Evolutionary conservation across 1,284 basidiomycete genomes (phyloP), one percentile per base, ranked within the genome.

Genomic region (Taiwanofungus camphoratus): DNA sequence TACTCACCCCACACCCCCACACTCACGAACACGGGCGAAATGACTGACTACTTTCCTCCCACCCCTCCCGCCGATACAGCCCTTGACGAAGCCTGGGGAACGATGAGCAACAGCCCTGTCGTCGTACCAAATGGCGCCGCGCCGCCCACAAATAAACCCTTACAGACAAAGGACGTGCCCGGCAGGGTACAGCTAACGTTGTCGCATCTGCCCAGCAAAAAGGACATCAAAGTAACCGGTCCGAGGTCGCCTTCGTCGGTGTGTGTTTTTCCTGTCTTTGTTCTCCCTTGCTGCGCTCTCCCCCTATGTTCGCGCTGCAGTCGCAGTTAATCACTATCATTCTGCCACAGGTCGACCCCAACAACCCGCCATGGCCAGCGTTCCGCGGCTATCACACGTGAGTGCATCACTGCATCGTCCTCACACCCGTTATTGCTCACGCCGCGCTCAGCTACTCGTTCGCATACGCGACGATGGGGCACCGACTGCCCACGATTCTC

Each of bases 291-390:
- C 23, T 12, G 12, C 12, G 13, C 3, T 20, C 15, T 19, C n/a
- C 42, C 41, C 42, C 45, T 49, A 46, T 42, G 41, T 31, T 24
- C 33, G 27, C 39, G n/a, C 22, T 18, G 5, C 20, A 27, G 8
- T 8, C 13, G 26, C 26, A 27, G 26, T 27, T 13, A 8, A 7
- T 27, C 8, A 27, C 26, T 27, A n/a, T n/a, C 26, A 27, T 27
- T 27, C 13, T 27, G 26, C 16, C 16, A 3, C 42, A 85, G 82
- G 74, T 88, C 44, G 82, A 93, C 64, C 90, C 92, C 30, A 91
- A 97, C 69, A 92, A 96, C 70, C 94, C 94, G 23, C 94, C 94
- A 39, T 97, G 92, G 93, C 93, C 93, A 22, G 92, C 88, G 1
- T 92, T 82, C 70, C 83, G 92, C 49, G 93, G 93, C 7, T 96